These are phyloP conservation scores for Teunomyces panamensis DNA, from an alignment of 805 yeast genomes.

Conservation along the genomic window DNA sequence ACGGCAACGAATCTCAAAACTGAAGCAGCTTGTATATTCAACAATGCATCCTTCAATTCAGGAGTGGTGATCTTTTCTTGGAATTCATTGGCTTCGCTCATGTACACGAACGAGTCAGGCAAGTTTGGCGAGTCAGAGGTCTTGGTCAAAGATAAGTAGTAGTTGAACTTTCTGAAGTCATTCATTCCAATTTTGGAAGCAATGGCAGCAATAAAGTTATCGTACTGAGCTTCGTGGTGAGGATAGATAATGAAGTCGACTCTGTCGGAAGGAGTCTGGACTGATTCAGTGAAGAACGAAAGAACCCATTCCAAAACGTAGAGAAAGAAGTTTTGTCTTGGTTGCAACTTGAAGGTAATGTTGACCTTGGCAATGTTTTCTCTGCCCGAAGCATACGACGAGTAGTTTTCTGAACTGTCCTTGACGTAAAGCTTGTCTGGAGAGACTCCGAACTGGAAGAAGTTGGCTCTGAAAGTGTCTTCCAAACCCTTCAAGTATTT, in stretches of 20 bases:
- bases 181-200: constrained; percentile 85
- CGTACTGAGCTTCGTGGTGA: constrained; percentile 49
- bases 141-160: constrained; percentile 79
- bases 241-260: constrained; percentile 61
- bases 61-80: constrained; percentile 60
- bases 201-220: constrained; percentile 76
- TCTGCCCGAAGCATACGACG: constrained; percentile 88
- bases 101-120: constrained; percentile 75
- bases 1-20: constrained; percentile 67
- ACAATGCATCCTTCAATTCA: constrained; percentile 34
- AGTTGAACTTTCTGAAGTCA: constrained; percentile 68
- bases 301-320: constrained; percentile 62
- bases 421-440: constrained; percentile 46
- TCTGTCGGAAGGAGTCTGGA: constrained; percentile 54
- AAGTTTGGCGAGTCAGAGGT: constrained; percentile 69
- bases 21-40: constrained; percentile 44
- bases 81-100: constrained; percentile 86
- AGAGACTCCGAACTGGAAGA: constrained; percentile 71
- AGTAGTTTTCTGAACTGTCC: constrained; percentile 61
- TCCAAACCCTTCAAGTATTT: constrained; percentile 49
- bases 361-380: constrained; percentile 63
- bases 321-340: constrained; percentile 77
- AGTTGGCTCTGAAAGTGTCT: constrained; percentile 60
- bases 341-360: constrained; percentile 59
- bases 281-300: constrained; percentile 54